A percentile compares a stretch with the other conserved stretches of the same genome.
These are phyloP conservation scores for Chlorella sp. DNA, from an alignment of 139 green algal species.

Conservation along the genomic window DNA sequence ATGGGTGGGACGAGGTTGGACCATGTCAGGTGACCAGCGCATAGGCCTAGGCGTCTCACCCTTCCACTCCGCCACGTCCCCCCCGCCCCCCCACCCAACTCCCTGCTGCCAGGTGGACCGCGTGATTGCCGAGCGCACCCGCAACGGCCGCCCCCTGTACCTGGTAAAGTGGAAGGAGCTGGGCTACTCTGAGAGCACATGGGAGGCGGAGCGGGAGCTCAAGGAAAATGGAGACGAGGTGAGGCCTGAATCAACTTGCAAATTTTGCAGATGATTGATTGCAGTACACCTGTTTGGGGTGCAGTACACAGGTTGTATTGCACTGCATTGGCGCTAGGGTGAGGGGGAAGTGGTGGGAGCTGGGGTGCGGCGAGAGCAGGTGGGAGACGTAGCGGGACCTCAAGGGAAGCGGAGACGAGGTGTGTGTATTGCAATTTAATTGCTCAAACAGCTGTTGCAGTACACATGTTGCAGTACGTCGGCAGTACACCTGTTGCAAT, in stretches of 20 bases:
- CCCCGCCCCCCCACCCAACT: no score
- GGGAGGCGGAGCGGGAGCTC: slow-evolving; percentile 71
- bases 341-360: slow-evolving; percentile 81
- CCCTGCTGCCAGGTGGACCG: slow-evolving; percentile 39
- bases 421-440: neutral
- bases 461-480: no score
- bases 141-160: slow-evolving; percentile 37
- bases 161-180: slow-evolving; percentile 85
- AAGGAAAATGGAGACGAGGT: slow-evolving; percentile 28
- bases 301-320: neutral
- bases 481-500: no score
- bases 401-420: slow-evolving; percentile 31
- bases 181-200: slow-evolving; percentile 82
- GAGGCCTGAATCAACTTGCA: neutral
- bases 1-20: no score
- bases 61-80: neutral
- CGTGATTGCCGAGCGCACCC: slow-evolving; percentile 43
- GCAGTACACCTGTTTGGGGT: neutral
- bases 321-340: neutral
- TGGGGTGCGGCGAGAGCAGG: slow-evolving; percentile 78
- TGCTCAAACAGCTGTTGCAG: no score
- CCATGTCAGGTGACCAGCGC: neutral
- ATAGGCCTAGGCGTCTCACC: neutral
- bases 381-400: slow-evolving; percentile 76
- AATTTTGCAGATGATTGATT: neutral